Evolutionary conservation across 2,329 filamentous ascomycete genomes (phyloP), one percentile per base, ranked within the genome.

Genomic region (Trichoderma brevicompactum): DNA sequence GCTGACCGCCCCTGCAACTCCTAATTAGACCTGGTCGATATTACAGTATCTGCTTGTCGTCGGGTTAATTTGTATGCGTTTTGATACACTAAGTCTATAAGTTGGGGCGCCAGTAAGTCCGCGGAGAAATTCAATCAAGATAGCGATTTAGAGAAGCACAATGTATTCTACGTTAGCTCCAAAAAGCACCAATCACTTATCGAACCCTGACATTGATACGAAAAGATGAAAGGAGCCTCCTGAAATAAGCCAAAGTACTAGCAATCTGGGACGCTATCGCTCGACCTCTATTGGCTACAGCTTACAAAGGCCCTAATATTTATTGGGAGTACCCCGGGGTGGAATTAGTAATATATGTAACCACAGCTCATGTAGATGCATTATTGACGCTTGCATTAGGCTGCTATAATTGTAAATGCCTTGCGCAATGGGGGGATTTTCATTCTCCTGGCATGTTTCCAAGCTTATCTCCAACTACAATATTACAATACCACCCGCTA

Each of bases 251-350:
- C 48, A 48, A 13, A 28, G 23, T 28, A 28, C 23, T 32, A 41
- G 38, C 8, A 49, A 41, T 44, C 44, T 60, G 6, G 23, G 36
- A 50, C 46, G 56, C 50, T 60, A 60, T 60, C 56, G 56, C 44
- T 50, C 32, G 19, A 41, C 15, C 9, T 5, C 19, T 17, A 60
- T 60, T 60, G 56, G 56, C 8, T 38, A 38, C 36, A 38, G 36
- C 36, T 38, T 38, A 10, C 15, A 7, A 32, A 49, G 46, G 19
- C 13, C 23, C 23, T 28, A 13, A 7, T 7, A 32, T 34, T 5
- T 15, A 15, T 15, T 12, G 13, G 5, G 36, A 34, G 34, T 10
- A 46, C 54, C n/a, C 41, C 40, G 28, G 54, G 54, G 54, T 46
- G 28, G 7, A 15, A 40, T 44, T 58, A 58, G 54, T 34, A 3